Evolutionary conservation across 768 basidiomycete species (phyloP), one percentile per base, ranked within the genome.

Genomic region (Phylloporus arenicola): DNA sequence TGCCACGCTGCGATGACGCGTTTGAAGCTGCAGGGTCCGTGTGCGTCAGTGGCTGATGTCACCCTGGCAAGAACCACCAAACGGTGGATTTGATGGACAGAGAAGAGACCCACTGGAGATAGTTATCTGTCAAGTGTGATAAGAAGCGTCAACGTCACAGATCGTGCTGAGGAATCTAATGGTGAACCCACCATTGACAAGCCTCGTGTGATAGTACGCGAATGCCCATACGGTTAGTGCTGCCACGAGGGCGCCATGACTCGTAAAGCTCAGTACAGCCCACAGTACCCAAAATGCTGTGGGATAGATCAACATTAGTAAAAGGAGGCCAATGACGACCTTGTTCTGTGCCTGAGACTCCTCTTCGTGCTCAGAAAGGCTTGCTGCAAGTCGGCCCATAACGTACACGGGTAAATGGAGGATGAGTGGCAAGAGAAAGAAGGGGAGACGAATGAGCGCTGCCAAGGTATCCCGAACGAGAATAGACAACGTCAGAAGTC

Each of bases 261-360:
- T 77, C 1, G 84, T 86, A 55, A 86, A 87, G 74, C 81, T 80
- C 51, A 96, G 76, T 37, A 92, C 64, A 13, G 86, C 82, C 92
- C 93, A 99, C 7, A 95, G 68, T 53, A 82, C 77, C 63, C 90
- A 81, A 73, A 97, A 97, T 30, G 84, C 69, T n/a, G 82, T 65
- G 19, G 91, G 84, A 72, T 97, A 96, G 38, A 88, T 83, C 55
- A 82, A 62, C 48, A 90, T 61, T 50, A 87, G 69, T 34, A 87
- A 80, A 47, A 96, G 67, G 31, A 95, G 60, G 2, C 92, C 92
- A 59, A 95, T 85, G 12, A 88, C 84, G 40, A 96, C 81, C 75
- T 99, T 99, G 75, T 92, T 98, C 75, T 98, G 94, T 39, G 95
- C 96, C 67, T 91, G 86, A 11, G 91, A 87, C 67, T 97, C 95